Conservation (phyloP, 371 early-diverging fungal genomes). For the Haplosporangium sp. region DNA sequence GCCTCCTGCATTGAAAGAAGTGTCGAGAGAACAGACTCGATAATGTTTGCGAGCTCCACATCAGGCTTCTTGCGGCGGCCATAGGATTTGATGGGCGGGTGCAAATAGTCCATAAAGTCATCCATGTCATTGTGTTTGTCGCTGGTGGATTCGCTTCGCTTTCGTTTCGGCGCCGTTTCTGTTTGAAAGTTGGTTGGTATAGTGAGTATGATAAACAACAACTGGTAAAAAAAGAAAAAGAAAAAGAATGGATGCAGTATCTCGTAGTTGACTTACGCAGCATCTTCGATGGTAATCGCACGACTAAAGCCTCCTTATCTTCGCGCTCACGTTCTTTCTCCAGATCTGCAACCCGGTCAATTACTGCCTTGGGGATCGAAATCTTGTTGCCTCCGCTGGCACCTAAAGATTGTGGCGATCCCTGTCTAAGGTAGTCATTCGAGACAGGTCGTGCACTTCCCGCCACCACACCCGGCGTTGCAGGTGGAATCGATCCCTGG, state of each 20-base stretch:
- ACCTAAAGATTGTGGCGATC: constrained; percentile 29
- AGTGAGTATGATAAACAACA: too few species aligned
- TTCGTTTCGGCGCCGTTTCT: constrained; percentile 39
- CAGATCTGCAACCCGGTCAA: constrained; percentile 43
- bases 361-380: constrained; percentile 51
- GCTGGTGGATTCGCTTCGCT: constrained; percentile 46
- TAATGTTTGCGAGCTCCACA: constrained; percentile 51
- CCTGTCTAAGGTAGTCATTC: constrained; percentile 29
- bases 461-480: constrained; percentile 9
- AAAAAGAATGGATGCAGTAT: background rate
- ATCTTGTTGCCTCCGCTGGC: constrained; percentile 46
- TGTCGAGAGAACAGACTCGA: constrained; percentile 39
- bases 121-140: constrained; percentile 28
- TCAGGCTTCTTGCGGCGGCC: constrained; percentile 53
- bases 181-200: too few species aligned
- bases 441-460: constrained; percentile 14
- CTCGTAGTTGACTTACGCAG: constrained; percentile 27
- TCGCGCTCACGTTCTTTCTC: constrained; percentile 47
- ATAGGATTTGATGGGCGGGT: constrained; percentile 38
- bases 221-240: background rate
- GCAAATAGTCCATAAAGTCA: constrained; percentile 31
- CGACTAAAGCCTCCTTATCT: constrained; percentile 45
- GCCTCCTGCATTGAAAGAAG: constrained; percentile 53
- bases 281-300: constrained; percentile 51
- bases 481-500: constrained; percentile 31